These are phyloP conservation scores for Pythium utonaiense DNA, from an alignment of 352 stramenopile species.

Conservation along the genomic window DNA sequence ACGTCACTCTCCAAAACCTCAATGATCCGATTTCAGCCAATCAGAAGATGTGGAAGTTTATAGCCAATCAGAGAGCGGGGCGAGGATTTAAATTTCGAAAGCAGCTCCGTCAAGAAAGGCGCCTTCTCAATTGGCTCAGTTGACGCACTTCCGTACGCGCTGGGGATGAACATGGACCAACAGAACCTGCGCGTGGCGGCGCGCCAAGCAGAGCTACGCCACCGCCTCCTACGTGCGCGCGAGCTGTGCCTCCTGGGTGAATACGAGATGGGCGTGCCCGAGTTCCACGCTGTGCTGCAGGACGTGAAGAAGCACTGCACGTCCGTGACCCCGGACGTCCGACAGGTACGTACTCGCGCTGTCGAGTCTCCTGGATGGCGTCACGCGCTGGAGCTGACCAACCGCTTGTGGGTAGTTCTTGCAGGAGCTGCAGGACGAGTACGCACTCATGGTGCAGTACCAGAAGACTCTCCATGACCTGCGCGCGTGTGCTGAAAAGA, in stretches of 20 bases:
- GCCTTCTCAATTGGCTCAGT: neutral
- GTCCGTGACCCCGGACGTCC: slow-evolving; percentile 23
- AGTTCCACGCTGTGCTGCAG: slow-evolving; percentile 37
- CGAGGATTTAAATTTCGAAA: slow-evolving; percentile 11
- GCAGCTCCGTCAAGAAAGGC: slow-evolving; percentile 4
- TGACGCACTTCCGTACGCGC: too few relatives aligned
- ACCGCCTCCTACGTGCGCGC: slow-evolving; percentile 44
- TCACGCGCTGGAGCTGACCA: neutral
- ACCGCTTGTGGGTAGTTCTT: slow-evolving; percentile 30
- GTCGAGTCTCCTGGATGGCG: neutral
- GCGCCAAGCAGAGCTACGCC: slow-evolving; percentile 11
- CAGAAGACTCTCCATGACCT: slow-evolving; percentile 40
- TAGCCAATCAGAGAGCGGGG: neutral
- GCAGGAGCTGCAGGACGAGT: slow-evolving; percentile 48
- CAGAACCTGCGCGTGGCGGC: slow-evolving; percentile 1
- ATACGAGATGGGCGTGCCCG: slow-evolving; percentile 43
- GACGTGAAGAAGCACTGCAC: slow-evolving; percentile 32
- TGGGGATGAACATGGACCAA: neutral
- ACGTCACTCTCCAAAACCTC: slow-evolving; percentile 12
- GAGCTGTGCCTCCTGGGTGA: slow-evolving; percentile 67
- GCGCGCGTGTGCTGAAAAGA: neutral
- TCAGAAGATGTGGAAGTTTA: neutral
- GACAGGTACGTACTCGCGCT: slow-evolving; percentile 26
- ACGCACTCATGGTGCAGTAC: slow-evolving; percentile 44
- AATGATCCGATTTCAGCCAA: slow-evolving; percentile 2